These are phyloP conservation scores for Silene conica DNA, from an alignment of 148 eudicot genomes.

Conservation along the genomic window DNA sequence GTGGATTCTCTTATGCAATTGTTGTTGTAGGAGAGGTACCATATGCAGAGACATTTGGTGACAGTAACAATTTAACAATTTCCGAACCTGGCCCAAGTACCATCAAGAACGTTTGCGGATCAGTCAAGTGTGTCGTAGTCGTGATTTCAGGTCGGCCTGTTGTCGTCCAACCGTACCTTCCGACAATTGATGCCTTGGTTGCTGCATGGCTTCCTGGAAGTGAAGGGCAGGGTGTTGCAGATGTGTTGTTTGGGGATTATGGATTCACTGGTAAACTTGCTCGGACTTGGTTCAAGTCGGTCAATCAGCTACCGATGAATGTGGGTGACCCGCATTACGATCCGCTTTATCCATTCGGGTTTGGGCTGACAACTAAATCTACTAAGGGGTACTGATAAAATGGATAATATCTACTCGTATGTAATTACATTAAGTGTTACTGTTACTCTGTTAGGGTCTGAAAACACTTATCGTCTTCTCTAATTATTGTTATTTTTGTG, in stretches of 20 bases:
- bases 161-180: conserved; percentile 39
- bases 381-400: conserved; percentile 6
- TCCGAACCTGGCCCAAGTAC: conserved; percentile 33
- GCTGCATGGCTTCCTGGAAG: conserved; percentile 52
- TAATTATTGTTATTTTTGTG: not conserved
- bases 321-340: conserved; percentile 42
- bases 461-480: not conserved
- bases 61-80: conserved; percentile 40
- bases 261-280: conserved; percentile 37
- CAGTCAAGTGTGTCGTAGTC: conserved; percentile 40
- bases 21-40: conserved; percentile 59
- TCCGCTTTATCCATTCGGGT: conserved; percentile 43
- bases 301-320: conserved; percentile 49
- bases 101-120: conserved; percentile 32
- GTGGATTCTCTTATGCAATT: conserved; percentile 44
- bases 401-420: too few species aligned
- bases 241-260: conserved; percentile 35
- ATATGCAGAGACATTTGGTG: conserved; percentile 42
- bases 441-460: not conserved
- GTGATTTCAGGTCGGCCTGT: conserved; percentile 50
- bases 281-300: conserved; percentile 42
- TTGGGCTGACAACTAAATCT: conserved; percentile 36
- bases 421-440: too few species aligned
- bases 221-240: conserved; percentile 46
- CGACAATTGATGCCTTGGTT: conserved; percentile 36